phyloP scores from a whole-genome alignment of 2,329 filamentous ascomycete species.

The Scorias spongiosa region DNA sequence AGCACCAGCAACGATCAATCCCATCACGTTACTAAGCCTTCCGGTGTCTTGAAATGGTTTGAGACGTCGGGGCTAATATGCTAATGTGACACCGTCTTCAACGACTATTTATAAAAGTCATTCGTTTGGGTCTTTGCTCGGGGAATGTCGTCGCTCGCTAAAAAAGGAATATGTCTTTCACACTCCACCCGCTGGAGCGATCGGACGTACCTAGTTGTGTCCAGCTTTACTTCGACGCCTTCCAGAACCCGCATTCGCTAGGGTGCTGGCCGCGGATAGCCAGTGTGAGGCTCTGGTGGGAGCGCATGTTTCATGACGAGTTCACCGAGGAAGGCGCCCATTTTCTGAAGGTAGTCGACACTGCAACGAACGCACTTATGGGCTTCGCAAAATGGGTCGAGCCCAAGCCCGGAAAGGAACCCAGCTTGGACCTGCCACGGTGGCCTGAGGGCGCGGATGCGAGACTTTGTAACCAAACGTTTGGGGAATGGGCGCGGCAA shows the following conservation, averaged over 20 bases:
- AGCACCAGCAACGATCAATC: too few relatives aligned
- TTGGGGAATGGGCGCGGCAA: slow-evolving; percentile 12
- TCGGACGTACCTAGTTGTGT: slow-evolving; percentile 10
- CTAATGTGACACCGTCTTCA: too few relatives aligned
- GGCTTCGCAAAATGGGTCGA: slow-evolving; percentile 14
- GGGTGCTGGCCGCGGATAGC: slow-evolving; percentile 15
- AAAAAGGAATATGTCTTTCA: slow-evolving; percentile 2
- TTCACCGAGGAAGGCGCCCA: slow-evolving; percentile 9
- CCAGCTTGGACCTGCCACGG: slow-evolving; percentile 8
- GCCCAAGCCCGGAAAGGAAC: slow-evolving; percentile 7
- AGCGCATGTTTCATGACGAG: slow-evolving; percentile 11
- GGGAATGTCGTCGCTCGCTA: too few relatives aligned
- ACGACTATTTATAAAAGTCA: too few relatives aligned
- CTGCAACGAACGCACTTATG: slow-evolving; percentile 6
- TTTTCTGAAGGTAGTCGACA: slow-evolving; percentile 13
- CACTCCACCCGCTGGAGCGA: slow-evolving; percentile 7
- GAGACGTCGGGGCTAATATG: too few relatives aligned
- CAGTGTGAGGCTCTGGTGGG: slow-evolving; percentile 11
- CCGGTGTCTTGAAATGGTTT: too few relatives aligned
- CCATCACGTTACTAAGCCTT: too few relatives aligned
- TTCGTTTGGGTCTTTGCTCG: too few relatives aligned
- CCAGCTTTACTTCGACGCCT: slow-evolving; percentile 14
- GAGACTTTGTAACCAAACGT: slow-evolving; percentile 12
- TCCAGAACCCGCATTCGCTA: slow-evolving; percentile 15
- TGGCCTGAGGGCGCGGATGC: slow-evolving; percentile 14